Conservation (phyloP, 2,329 filamentous ascomycete genomes). For the Mollisia scopiformis region DNA sequence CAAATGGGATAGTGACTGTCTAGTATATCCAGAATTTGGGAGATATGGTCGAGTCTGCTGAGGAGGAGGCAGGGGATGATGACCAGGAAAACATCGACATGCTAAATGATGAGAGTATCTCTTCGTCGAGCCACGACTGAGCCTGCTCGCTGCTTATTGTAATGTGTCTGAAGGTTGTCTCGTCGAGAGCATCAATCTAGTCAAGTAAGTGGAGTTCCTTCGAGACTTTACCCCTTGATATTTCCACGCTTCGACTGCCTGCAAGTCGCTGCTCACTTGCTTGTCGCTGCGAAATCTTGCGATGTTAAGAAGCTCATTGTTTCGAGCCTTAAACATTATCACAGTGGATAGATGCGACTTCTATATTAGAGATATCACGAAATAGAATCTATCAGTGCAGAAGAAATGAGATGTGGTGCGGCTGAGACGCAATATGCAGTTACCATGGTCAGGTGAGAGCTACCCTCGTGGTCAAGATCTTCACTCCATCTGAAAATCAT, state of each 20-base stretch:
- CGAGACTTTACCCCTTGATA: neutral
- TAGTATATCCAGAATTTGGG: neutral
- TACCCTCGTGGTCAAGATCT: no score
- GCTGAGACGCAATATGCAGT: neutral
- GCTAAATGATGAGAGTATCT: neutral
- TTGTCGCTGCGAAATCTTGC: neutral
- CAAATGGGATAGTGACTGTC: neutral
- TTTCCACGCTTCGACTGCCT: neutral
- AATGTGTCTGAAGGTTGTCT: neutral
- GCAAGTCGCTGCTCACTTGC: neutral
- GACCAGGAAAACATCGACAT: neutral
- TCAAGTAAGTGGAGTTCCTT: neutral
- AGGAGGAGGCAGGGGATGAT: neutral
- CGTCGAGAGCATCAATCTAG: neutral
- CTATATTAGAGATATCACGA: neutral
- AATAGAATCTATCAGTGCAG: no score
- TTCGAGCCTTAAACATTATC: neutral
- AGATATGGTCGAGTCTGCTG: neutral
- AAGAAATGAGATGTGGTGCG: neutral
- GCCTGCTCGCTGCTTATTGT: neutral
- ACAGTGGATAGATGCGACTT: neutral
- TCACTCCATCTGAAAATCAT: no score
- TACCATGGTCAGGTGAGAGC: neutral
- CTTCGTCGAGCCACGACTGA: neutral
- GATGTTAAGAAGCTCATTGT: neutral